Percentiles rank a stretch among this genome's conserved stretches.
These are phyloP conservation scores for Suhomyces guaymorum DNA, from an alignment of 1,139 yeast species.

Conservation along the genomic window DNA sequence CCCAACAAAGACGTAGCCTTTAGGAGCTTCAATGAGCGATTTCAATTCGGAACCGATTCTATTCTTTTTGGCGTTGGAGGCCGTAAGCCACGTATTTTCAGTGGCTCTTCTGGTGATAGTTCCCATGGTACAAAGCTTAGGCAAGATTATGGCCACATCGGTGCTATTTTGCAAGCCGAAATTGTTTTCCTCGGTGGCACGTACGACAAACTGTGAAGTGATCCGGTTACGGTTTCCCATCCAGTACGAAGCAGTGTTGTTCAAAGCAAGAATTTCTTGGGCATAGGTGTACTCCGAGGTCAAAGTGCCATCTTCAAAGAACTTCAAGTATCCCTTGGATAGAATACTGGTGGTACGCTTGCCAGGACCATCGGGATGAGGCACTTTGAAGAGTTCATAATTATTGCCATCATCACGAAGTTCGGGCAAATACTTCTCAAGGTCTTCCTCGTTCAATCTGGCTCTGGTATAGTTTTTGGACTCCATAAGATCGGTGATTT, in stretches of 20 bases:
- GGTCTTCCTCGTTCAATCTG: constrained; percentile 18
- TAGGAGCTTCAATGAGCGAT: constrained; percentile 82
- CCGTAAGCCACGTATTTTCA: constrained; percentile 97
- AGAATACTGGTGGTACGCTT: constrained; percentile 77
- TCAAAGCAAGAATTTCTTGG: constrained; percentile 70
- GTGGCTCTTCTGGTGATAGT: constrained; percentile 96
- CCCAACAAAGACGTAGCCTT: constrained; percentile 89
- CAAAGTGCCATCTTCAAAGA: constrained; percentile 72
- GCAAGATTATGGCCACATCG: constrained; percentile 74
- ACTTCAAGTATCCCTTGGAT: constrained; percentile 70
- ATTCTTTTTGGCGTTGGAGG: constrained; percentile 84
- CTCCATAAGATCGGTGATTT: constrained; percentile 40
- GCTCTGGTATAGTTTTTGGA: constrained; percentile 53
- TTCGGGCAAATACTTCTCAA: constrained; percentile 24
- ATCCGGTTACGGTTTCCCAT: constrained; percentile 85
- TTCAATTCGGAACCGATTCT: constrained; percentile 93
- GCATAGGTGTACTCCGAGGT: constrained; percentile 76
- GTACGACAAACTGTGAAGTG: constrained; percentile 81
- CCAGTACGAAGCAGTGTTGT: constrained; percentile 90
- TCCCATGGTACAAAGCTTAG: constrained; percentile 89
- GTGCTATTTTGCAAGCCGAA: constrained; percentile 28
- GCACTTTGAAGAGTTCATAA: constrained; percentile 63
- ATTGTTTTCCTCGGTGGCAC: constrained; percentile 29
- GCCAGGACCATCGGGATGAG: constrained; percentile 84
- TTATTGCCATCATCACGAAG: constrained; percentile 26